Evolutionary conservation across 2,329 filamentous ascomycete genomes (phyloP), one percentile per base, ranked within the genome.

Genomic region (Colletotrichum plurivorum): DNA sequence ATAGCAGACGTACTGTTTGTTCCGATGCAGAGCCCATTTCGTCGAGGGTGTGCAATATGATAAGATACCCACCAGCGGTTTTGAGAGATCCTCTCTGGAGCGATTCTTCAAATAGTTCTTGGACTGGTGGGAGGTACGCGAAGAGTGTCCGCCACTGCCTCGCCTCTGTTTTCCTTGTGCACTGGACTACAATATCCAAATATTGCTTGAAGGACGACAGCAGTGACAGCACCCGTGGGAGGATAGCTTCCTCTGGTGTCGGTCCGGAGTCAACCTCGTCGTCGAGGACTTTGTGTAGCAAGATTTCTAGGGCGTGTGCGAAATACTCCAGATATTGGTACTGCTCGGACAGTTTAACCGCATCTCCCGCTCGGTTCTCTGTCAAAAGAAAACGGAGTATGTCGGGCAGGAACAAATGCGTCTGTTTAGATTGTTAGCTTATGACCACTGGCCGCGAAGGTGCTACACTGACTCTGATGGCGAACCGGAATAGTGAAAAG

Each of bases 141-240:
- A 99, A 99, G 1, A 99, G 85, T 0, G 96, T 98, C 69, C 93
- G 91, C 96, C 96, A 99, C 64, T 94, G 97, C 46, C 95, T 90
- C 8, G 97, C 90, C 77, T 99, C 96, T 0, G 96, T 99, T 81
- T 99, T 99, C 63, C 96, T 92, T 1, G 96, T 98, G 81, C 96
- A 99, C 81, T 97, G 96, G 20, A 99, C 92, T 25, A 99, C 92
- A 67, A 98, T 96, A 75, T 98, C 95, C 16, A 98, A 90, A 76
- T 98, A 99, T 67, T 94, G 90, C 64, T 91, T 92, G 79, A 94
- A 93, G 1, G 91, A 93, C 0, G 92, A 93, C 66, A 91, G 78
- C 9, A 91, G 84, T 0, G 88, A 91, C 22, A 91, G 78, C 2
- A 91, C 89, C 4, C 90, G 80, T 75, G 90, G 87, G 75, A 95